Percentiles rank a stretch among this genome's conserved stretches.
phyloP scores from a whole-genome alignment of 306 rosid genomes.

The Vachellia collinsii region DNA sequence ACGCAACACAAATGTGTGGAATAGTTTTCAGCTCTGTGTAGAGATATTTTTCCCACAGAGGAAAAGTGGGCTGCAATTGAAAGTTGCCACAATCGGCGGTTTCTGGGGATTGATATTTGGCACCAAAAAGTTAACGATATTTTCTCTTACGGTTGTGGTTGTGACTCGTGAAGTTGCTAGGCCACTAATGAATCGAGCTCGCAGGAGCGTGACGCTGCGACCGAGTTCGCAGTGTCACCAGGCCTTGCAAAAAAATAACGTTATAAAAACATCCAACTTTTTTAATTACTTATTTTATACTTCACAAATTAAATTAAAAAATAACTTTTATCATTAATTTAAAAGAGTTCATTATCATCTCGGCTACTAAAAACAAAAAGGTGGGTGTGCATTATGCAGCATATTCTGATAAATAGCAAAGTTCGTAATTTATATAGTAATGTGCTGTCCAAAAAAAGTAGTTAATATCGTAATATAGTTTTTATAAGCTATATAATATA shows the following conservation, averaged over 20 bases:
- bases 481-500: too few relatives aligned
- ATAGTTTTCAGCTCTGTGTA: constrained; percentile 6
- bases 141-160: not conserved
- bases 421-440: too few relatives aligned
- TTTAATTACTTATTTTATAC: too few relatives aligned
- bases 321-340: too few relatives aligned
- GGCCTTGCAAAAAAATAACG: too few relatives aligned
- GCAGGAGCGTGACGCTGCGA: not conserved
- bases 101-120: constrained; percentile 4
- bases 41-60: constrained; percentile 17
- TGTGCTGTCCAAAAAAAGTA: too few relatives aligned
- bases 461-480: too few relatives aligned
- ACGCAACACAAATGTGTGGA: constrained; percentile 14
- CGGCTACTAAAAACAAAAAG: not conserved
- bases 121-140: not conserved
- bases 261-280: too few relatives aligned
- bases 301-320: too few relatives aligned
- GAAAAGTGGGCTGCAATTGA: not conserved
- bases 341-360: not conserved
- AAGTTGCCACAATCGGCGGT: constrained; percentile 21
- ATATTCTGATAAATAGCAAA: too few relatives aligned
- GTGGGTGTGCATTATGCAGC: not conserved
- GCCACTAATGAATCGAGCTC: not conserved
- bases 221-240: not conserved
- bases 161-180: not conserved